Conservation (phyloP, 2,329 filamentous ascomycete genomes). For the Aureobasidium sp. region DNA sequence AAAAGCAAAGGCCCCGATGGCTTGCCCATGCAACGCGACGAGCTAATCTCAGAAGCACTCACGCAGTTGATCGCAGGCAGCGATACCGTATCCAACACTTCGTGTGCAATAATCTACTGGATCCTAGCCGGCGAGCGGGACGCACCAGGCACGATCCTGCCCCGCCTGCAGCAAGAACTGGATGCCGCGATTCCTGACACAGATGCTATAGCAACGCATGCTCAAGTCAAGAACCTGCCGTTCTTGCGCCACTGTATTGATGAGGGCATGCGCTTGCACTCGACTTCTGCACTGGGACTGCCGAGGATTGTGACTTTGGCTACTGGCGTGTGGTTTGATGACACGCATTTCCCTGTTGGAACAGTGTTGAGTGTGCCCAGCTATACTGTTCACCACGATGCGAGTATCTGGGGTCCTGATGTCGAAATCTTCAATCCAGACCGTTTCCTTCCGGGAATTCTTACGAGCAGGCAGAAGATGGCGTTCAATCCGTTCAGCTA, state of each 20-base stretch:
- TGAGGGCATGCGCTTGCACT: constrained; percentile 25
- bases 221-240: constrained; percentile 21
- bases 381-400: constrained; percentile 33
- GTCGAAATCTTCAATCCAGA: constrained; percentile 32
- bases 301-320: constrained; percentile 20
- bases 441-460: constrained; percentile 32
- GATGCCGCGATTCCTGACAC: constrained; percentile 19
- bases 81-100: constrained; percentile 27
- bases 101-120: constrained; percentile 20
- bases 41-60: constrained; percentile 26
- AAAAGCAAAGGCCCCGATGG: constrained; percentile 23
- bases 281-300: constrained; percentile 20
- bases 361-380: constrained; percentile 32
- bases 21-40: constrained; percentile 21
- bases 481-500: constrained; percentile 35
- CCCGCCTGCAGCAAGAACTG: constrained; percentile 22
- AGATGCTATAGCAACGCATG: constrained; percentile 14
- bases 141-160: constrained; percentile 19
- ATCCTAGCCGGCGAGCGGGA: constrained; percentile 18
- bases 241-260: constrained; percentile 25
- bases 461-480: constrained; percentile 28
- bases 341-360: constrained; percentile 20
- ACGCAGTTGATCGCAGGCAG: constrained; percentile 28
- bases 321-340: constrained; percentile 19
- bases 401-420: constrained; percentile 32